Evolutionary conservation across 768 basidiomycete genomes (phyloP).

Genomic region (Daedaleopsis nitida): DNA sequence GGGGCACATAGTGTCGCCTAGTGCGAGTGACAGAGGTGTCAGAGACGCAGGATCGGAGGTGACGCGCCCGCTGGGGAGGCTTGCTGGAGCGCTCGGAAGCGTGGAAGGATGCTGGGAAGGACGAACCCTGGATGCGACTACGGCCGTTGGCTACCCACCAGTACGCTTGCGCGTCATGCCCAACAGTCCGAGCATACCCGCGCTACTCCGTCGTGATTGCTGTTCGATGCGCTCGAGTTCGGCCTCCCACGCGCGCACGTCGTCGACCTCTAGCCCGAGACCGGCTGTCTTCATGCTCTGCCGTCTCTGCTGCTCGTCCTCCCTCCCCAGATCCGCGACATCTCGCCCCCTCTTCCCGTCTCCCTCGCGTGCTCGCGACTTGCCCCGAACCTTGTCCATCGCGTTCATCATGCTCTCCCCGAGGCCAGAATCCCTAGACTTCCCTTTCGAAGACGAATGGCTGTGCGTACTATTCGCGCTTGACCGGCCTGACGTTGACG

Average conservation of each 20-base stretch:
- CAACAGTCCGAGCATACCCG: constrained; percentile 35
- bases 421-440: constrained; percentile 11
- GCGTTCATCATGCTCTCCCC: constrained; percentile 19
- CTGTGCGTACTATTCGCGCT: constrained; percentile 18
- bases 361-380: constrained; percentile 15
- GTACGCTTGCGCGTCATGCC: constrained; percentile 17
- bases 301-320: constrained; percentile 38
- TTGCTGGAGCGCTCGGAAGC: not conserved
- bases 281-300: constrained; percentile 24
- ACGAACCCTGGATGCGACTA: not conserved
- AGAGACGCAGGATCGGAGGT: not conserved
- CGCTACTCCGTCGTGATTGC: constrained; percentile 49
- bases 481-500: constrained; percentile 14
- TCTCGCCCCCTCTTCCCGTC: constrained; percentile 13
- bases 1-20: not conserved
- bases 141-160: constrained; percentile 8
- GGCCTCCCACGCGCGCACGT: constrained; percentile 68
- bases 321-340: constrained; percentile 15
- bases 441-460: constrained; percentile 8
- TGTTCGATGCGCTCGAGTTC: constrained; percentile 73
- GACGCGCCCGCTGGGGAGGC: not conserved
- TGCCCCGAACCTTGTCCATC: constrained; percentile 19
- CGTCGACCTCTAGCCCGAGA: constrained; percentile 19
- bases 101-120: not conserved
- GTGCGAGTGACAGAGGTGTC: not conserved